phyloP scores from a whole-genome alignment of 129 eudicot genomes.

The Flaveria ramosissima region DNA sequence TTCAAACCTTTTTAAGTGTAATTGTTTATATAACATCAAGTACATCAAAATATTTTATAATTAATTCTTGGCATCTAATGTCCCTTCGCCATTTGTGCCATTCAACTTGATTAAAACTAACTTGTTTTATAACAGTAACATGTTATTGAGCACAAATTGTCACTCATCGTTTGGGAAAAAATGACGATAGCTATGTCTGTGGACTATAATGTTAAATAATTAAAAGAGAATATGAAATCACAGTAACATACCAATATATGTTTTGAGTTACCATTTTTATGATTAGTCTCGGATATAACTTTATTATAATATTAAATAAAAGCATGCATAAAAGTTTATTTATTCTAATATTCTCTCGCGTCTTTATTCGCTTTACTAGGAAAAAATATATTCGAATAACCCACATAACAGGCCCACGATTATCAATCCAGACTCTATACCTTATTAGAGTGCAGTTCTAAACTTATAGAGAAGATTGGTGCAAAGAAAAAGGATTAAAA shows the following conservation, averaged over 20 bases:
- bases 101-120: too few relatives aligned
- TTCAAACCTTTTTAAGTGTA: too few relatives aligned
- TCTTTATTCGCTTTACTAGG: not conserved
- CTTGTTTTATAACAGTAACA: too few relatives aligned
- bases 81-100: not conserved
- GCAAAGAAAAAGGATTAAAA: too few relatives aligned
- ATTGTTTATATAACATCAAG: not conserved
- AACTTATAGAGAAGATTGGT: too few relatives aligned
- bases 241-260: too few relatives aligned
- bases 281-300: not conserved
- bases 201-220: not conserved
- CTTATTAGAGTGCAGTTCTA: too few relatives aligned
- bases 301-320: not conserved
- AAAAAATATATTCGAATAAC: not conserved
- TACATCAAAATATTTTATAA: too few relatives aligned
- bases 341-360: not conserved
- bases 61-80: too few relatives aligned
- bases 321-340: not conserved
- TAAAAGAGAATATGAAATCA: too few relatives aligned
- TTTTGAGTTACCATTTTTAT: not conserved
- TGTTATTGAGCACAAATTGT: too few relatives aligned
- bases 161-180: too few relatives aligned
- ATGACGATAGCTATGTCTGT: not conserved
- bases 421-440: not conserved
- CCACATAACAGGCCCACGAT: not conserved